These are phyloP conservation scores for Penicillium frequentans DNA, from an alignment of 2,329 filamentous ascomycete species.

Conservation along the genomic window DNA sequence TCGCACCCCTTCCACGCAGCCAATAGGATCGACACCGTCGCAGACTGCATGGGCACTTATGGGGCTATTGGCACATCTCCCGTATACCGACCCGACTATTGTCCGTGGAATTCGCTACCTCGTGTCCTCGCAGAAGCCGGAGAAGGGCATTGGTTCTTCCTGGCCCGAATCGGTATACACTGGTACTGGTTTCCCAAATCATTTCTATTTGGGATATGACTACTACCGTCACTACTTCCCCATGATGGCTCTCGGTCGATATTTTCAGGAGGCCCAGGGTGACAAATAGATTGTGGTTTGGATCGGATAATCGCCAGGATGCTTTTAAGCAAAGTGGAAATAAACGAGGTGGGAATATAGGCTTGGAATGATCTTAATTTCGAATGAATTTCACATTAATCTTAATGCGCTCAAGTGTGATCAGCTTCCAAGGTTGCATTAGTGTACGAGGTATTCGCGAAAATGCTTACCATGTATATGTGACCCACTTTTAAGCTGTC, in stretches of 20 bases:
- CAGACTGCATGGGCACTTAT: conserved; percentile 19
- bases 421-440: no score
- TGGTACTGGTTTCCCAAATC: conserved; percentile 5
- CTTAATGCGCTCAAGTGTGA: no score
- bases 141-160: neutral
- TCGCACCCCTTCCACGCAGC: conserved; percentile 7
- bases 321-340: no score
- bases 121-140: neutral
- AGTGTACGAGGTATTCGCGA: no score
- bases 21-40: conserved; percentile 27
- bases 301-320: no score
- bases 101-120: neutral
- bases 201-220: conserved; percentile 2
- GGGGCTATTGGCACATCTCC: neutral
- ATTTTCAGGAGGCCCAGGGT: neutral
- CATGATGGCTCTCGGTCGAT: neutral
- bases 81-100: neutral
- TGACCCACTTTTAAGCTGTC: no score
- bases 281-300: no score
- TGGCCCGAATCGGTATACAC: conserved; percentile 2
- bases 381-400: no score
- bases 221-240: conserved; percentile 3
- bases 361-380: no score
- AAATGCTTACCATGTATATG: no score
- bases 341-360: no score